These are phyloP conservation scores for Fraxinus sp. DNA, from an alignment of 305 asterid species.

Conservation along the genomic window DNA sequence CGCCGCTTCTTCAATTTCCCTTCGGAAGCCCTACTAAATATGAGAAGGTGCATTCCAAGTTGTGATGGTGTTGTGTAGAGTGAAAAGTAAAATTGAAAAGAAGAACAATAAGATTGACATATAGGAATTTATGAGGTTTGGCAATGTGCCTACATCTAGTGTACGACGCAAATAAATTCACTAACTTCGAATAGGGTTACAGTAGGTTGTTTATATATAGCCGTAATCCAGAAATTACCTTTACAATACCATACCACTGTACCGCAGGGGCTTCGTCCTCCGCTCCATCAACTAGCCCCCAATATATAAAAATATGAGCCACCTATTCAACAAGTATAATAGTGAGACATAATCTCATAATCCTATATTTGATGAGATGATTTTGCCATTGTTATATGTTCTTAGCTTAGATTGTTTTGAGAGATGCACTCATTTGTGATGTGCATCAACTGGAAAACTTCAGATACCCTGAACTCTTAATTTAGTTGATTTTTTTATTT, in stretches of 20 bases:
- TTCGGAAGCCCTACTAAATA: neutral
- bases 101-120: neutral
- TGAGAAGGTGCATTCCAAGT: slow-evolving; percentile 13
- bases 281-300: neutral
- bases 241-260: neutral
- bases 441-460: slow-evolving; percentile 14
- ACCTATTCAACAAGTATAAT: neutral
- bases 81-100: neutral
- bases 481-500: slow-evolving; percentile 20
- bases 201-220: neutral
- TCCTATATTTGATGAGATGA: slow-evolving; percentile 16
- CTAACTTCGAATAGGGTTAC: neutral
- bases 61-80: neutral
- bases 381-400: slow-evolving; percentile 16
- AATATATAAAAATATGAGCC: neutral
- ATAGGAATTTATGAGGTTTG: neutral
- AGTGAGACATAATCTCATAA: slow-evolving; percentile 14
- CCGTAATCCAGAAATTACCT: neutral
- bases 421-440: slow-evolving; percentile 15
- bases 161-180: neutral
- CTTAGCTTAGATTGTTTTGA: slow-evolving; percentile 19
- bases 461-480: neutral
- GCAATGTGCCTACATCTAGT: neutral
- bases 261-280: neutral
- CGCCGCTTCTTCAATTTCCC: slow-evolving; percentile 6